Base-by-base conservation (phyloP, 2,329 filamentous ascomycete species). In the Aspergillus sp. region DNA sequence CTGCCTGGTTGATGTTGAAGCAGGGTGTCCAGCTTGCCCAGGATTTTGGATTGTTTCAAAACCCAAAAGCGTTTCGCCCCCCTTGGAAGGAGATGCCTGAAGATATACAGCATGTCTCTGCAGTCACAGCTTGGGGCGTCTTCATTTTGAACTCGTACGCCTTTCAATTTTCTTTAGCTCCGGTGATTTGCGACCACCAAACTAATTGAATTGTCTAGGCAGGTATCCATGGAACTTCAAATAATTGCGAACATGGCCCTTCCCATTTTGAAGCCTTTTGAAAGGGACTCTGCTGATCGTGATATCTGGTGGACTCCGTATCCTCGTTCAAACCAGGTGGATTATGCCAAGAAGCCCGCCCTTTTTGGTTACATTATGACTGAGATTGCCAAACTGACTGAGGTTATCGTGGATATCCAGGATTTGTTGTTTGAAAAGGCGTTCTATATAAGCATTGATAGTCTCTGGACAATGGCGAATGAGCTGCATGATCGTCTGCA, bases 21-120 rank as follows among this genome's bases (percentile, higher is more conserved):
- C 60, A 64, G 46, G 62, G 59, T 9, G 53, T 60, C 7, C 56
- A 60, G 28, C 47, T 66, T 44, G 62, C 56, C 27, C 58, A 59
- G 41, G 62, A 63, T 27, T 53, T 61, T 41, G 59, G 54, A 19
- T 34, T 66, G 12, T 60, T 65, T 36, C 45, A 49, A 33, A 8
- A 37, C 3, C 50, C 55, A 10, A 44, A 42, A 32, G 39, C 47
- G 26, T 30, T 41, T 26, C 44, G 40, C 40, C 30, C 30, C 19
- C 13, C 43, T 27, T 46, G 47, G 43, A 35, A 52, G 12, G 27
- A 36, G 11, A 47, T 48, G 26, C 42, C 52, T 3, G 37, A 44
- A 4, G 51, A 53, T 12, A 49, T 54, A 48, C 45, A 57, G 45
- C 54, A 45, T 43, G 50, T 54, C 31, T 45, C 50, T 29, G 45